Conservation (phyloP, 2,329 filamentous ascomycete genomes). For the Ploettnerulaceae sp. region DNA sequence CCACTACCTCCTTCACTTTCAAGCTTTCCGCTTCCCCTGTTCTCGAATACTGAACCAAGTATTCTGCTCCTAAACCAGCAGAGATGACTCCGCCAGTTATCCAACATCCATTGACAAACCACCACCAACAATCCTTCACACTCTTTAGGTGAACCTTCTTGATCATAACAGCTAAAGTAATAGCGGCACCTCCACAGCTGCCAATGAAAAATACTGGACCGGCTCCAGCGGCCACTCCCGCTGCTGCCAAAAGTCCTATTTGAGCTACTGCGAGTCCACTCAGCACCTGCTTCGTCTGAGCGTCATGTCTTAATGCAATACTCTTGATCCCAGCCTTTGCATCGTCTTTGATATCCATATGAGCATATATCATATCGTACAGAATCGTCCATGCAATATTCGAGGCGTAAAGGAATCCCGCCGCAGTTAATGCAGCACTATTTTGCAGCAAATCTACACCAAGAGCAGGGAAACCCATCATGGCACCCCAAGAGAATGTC, state of each 20-base stretch:
- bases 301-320: slow-evolving; percentile 75
- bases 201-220: slow-evolving; percentile 64
- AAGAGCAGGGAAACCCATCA: slow-evolving; percentile 82
- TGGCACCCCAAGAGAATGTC: slow-evolving; percentile 84
- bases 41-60: slow-evolving; percentile 46
- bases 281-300: slow-evolving; percentile 71
- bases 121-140: slow-evolving; percentile 69
- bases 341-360: slow-evolving; percentile 87
- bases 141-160: slow-evolving; percentile 60
- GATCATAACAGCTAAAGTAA: slow-evolving; percentile 62
- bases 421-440: slow-evolving; percentile 57
- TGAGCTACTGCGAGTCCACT: slow-evolving; percentile 65
- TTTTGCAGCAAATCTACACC: slow-evolving; percentile 69
- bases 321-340: slow-evolving; percentile 83
- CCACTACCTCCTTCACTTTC: not conserved
- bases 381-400: slow-evolving; percentile 83
- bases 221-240: slow-evolving; percentile 62
- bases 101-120: slow-evolving; percentile 69
- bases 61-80: slow-evolving; percentile 54
- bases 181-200: slow-evolving; percentile 59
- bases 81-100: slow-evolving; percentile 61
- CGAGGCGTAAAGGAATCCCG: slow-evolving; percentile 66
- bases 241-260: slow-evolving; percentile 62
- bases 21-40: not conserved
- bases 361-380: slow-evolving; percentile 91